These are phyloP conservation scores for Scenedesmus sp. DNA, from an alignment of 163 green algal genomes.

Conservation along the genomic window DNA sequence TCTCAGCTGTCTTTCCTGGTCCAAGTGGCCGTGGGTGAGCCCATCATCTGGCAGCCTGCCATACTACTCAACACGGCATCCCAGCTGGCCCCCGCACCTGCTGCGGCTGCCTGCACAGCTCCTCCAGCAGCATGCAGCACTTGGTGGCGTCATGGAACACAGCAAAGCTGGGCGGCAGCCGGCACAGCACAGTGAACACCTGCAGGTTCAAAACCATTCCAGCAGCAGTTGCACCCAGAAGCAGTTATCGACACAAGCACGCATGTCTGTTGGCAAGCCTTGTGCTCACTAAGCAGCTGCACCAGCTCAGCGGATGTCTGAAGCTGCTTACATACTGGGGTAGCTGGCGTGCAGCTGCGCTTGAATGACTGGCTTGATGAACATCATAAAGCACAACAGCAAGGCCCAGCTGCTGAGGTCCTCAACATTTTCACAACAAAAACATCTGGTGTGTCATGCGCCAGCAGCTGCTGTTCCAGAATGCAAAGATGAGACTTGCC, in stretches of 20 bases:
- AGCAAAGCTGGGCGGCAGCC: slow-evolving; percentile 13
- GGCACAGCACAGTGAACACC: slow-evolving; percentile 12
- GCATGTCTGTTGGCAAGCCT: background rate
- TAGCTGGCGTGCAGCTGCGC: too few species aligned
- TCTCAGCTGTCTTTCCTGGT: background rate
- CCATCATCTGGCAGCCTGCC: background rate
- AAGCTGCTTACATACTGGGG: too few species aligned
- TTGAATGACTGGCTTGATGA: too few species aligned
- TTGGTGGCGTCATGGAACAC: slow-evolving; percentile 35
- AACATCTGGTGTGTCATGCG: background rate
- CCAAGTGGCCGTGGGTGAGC: background rate
- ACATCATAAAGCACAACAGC: background rate
- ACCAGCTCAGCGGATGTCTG: too few species aligned
- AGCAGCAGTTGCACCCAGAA: background rate
- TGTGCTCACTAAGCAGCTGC: too few species aligned
- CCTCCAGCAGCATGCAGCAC: slow-evolving; percentile 34
- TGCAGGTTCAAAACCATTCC: background rate
- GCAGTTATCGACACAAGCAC: background rate
- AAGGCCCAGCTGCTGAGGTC: background rate
- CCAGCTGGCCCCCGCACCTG: background rate
- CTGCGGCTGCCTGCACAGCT: slow-evolving; percentile 11
- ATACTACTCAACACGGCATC: background rate
- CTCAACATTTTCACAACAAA: background rate
- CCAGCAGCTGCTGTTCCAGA: background rate
- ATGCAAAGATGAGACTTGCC: background rate